A percentile compares a stretch with the other conserved stretches of the same genome.
Conservation (phyloP, 768 basidiomycete species). For the Clitopilus hobsonii region DNA sequence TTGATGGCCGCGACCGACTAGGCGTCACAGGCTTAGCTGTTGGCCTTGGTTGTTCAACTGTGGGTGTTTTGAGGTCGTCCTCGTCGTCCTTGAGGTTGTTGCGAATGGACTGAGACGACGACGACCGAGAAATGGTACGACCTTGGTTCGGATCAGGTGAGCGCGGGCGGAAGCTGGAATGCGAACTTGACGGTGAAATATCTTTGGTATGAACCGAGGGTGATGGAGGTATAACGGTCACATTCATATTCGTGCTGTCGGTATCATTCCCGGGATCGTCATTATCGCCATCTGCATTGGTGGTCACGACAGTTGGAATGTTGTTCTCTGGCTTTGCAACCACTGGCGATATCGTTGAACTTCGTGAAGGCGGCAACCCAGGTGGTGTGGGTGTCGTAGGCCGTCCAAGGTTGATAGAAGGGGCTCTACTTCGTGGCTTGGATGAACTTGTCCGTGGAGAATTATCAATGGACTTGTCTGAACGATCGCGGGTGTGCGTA, state of each 20-base stretch:
- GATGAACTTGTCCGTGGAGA: slow-evolving; percentile 12
- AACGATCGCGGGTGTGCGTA: slow-evolving; percentile 23
- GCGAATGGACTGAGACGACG: slow-evolving; percentile 7
- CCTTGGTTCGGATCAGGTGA: slow-evolving; percentile 12
- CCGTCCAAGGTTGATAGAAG: slow-evolving; percentile 12
- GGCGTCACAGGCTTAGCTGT: slow-evolving; percentile 6
- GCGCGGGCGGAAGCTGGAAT: slow-evolving; percentile 13
- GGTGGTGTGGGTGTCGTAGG: slow-evolving; percentile 3
- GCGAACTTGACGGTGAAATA: slow-evolving; percentile 20
- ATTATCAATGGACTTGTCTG: slow-evolving; percentile 22
- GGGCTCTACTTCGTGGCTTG: slow-evolving; percentile 16
- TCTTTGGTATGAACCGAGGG: slow-evolving; percentile 25
- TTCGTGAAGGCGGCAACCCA: slow-evolving; percentile 7
- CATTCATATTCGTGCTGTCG: slow-evolving; percentile 32
- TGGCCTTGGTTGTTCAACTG: slow-evolving; percentile 11
- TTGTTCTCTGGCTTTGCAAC: slow-evolving; percentile 3
- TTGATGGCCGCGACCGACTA: slow-evolving; percentile 2
- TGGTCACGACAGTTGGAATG: slow-evolving; percentile 17
- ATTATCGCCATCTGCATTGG: slow-evolving; percentile 10
- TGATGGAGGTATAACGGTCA: slow-evolving; percentile 42
- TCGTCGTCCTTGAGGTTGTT: slow-evolving; percentile 11
- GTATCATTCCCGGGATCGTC: slow-evolving; percentile 17
- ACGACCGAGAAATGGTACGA: slow-evolving; percentile 18
- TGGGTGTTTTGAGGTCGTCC: slow-evolving; percentile 15
- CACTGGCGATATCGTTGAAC: slow-evolving; percentile 1